These are phyloP conservation scores for Plasmodium blacklocki DNA, from an alignment of 169 alveolate genomes.

Conservation along the genomic window DNA sequence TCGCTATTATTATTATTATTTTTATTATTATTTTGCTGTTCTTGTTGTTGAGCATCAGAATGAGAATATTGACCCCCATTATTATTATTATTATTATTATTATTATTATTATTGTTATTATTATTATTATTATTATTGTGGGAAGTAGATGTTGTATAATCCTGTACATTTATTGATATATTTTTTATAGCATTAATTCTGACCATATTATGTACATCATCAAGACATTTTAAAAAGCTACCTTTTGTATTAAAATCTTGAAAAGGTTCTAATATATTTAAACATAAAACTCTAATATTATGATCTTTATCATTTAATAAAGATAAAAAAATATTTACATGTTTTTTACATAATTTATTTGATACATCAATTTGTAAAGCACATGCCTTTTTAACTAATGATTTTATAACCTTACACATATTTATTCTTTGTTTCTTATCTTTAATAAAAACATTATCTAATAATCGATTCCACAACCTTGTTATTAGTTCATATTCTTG, in stretches of 20 bases:
- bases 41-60: too few species aligned
- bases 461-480: conserved; percentile 79
- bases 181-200: conserved; percentile 61
- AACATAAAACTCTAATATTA: conserved; percentile 57
- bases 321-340: conserved; percentile 78
- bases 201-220: conserved; percentile 56
- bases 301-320: conserved; percentile 78
- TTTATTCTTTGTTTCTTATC: conserved; percentile 79
- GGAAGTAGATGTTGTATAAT: background rate
- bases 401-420: conserved; percentile 67
- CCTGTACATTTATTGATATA: conserved; percentile 37
- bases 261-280: conserved; percentile 76
- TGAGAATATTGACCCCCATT: too few species aligned
- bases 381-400: conserved; percentile 77
- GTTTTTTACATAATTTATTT: conserved; percentile 75
- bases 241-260: conserved; percentile 61
- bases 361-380: conserved; percentile 80
- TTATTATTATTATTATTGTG: too few species aligned
- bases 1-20: conserved; percentile 32
- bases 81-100: background rate
- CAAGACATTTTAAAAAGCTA: conserved; percentile 56
- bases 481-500: conserved; percentile 59
- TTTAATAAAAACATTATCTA: conserved; percentile 73
- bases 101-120: background rate
- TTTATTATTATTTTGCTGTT: background rate